Base-by-base conservation (phyloP, 768 basidiomycete species). In the Fomitopsis serialis region DNA sequence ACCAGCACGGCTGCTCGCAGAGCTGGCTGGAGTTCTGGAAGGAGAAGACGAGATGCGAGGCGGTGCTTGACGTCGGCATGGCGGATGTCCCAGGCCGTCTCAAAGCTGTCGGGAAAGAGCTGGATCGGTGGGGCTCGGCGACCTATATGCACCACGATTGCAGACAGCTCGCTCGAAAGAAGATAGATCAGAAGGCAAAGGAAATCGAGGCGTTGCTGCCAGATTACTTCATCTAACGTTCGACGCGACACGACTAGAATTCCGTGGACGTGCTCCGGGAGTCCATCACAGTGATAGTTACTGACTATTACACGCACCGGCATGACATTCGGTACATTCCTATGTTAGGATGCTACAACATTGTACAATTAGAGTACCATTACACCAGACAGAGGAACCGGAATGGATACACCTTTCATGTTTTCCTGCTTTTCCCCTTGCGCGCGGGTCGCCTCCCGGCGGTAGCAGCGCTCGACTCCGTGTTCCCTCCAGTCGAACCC, bases 81-180 rank as follows among this genome's bases (percentile, higher is more conserved):
- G 82, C 85, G 29, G 85, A 89, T 61, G 84, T 88, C 32, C 64
- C 85, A 4, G 88, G 87, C 34, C 76, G 82, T 54, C 64, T 89
- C 59, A 78, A 70, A 61, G 72, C 79, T 54, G 74, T 89, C 34
- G 70, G 80, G 60, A 83, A 81, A 67, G 84, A 87, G 52, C 85
- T 83, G 54, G 86, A 87, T 53, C 72, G 80, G 50, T 83, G 82
- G 81, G 84, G 85, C 2, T 79, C 77, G 54, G 82, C 81, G 54
- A 81, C 83, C n/a, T 86, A 87, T 63, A 88, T 89, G 87, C 84
- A 88, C 60, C 82, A 80, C 53, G 87, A 88, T 53, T 89, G 87
- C 70, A 75, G 83, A 62, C 67, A 72, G 61, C 66, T 71, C 21
- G 87, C 85, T 22, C 77, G 77, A 64, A 76, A 76, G 59, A 74